Conservation (phyloP, 106 monocot species). For the Phalaenopsis aphrodite region DNA sequence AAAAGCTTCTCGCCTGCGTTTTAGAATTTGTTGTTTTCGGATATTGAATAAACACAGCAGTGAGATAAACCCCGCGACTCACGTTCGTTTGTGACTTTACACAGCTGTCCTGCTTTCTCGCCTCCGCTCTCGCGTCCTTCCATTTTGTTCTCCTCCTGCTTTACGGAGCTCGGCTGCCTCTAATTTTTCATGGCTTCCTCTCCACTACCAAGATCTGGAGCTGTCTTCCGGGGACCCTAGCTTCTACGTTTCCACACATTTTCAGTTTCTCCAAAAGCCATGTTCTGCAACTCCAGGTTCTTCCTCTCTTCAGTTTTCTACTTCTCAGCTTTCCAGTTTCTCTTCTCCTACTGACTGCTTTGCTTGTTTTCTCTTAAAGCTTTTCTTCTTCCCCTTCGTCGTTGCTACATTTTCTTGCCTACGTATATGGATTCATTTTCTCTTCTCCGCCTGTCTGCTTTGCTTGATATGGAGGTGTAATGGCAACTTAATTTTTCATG, state of each 20-base stretch:
- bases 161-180: not conserved
- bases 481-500: not conserved
- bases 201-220: conserved; percentile 60
- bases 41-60: no score
- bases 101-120: no score
- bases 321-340: not conserved
- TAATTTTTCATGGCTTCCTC: conserved; percentile 30
- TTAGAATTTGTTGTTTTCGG: no score
- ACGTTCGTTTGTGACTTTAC: no score
- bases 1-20: no score
- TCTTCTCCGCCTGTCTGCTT: not conserved
- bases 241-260: not conserved
- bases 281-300: not conserved
- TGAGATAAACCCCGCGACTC: no score
- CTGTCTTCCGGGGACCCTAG: conserved; percentile 55
- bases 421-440: not conserved
- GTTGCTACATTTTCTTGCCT: no score
- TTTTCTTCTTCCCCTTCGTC: not conserved
- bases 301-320: not conserved
- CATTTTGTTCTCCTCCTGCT: not conserved
- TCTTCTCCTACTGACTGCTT: not conserved
- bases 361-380: not conserved
- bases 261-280: not conserved
- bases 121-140: no score
- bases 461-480: not conserved